A percentile compares a stretch with the other conserved stretches of the same genome.
Evolutionary conservation across 345 rosid species (phyloP).

Genomic region (Mallotus nudiflorus): DNA sequence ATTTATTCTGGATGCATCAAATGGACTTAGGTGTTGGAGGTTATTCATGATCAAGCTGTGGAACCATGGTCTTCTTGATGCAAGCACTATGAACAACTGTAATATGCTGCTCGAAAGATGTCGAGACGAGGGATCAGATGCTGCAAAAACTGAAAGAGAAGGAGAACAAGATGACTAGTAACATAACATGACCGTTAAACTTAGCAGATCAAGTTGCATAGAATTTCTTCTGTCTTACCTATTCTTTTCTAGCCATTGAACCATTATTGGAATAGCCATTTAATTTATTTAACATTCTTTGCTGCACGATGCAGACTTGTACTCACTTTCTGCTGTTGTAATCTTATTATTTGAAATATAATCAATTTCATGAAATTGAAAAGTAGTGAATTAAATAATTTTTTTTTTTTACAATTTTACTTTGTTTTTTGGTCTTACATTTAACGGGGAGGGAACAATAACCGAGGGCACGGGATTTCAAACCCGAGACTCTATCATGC

Average conservation of each 20-base stretch:
- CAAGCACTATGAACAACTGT: conserved; percentile 84
- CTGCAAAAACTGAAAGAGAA: conserved; percentile 12
- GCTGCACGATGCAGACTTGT: background rate
- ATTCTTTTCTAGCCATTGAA: conserved; percentile 16
- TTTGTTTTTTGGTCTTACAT: too few relatives aligned
- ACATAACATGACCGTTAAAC: background rate
- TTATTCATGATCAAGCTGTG: conserved; percentile 91
- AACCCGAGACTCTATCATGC: too few relatives aligned
- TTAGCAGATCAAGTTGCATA: background rate
- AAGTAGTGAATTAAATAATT: too few relatives aligned
- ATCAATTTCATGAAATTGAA: too few relatives aligned
- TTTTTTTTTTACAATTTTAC: too few relatives aligned
- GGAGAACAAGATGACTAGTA: conserved; percentile 4
- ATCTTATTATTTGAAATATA: too few relatives aligned
- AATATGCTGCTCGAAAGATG: conserved; percentile 57
- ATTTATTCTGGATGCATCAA: background rate
- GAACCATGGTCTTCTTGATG: conserved; percentile 97
- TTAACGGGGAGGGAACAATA: too few relatives aligned
- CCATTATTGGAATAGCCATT: background rate
- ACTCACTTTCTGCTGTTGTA: background rate
- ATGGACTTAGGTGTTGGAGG: conserved; percentile 81
- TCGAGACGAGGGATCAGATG: conserved; percentile 14
- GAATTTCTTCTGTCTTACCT: conserved; percentile 9
- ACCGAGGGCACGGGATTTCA: too few relatives aligned
- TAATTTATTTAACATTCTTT: conserved; percentile 9